A percentile compares a stretch with the other conserved stretches of the same genome.
Conservation (phyloP, 805 yeast genomes). For the Kluyveromyces aestuarii region DNA sequence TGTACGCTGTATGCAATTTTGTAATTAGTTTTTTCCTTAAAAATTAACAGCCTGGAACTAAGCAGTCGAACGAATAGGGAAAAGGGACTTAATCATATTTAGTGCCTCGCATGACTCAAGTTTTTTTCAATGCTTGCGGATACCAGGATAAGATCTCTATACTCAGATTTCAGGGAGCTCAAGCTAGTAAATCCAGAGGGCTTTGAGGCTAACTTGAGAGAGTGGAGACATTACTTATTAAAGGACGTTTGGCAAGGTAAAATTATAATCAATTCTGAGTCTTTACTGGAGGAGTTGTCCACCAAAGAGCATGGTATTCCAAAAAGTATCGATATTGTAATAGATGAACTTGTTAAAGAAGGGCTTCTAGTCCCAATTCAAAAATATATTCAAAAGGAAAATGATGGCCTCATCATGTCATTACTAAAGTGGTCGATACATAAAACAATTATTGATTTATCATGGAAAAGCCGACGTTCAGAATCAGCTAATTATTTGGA, state of each 20-base stretch:
- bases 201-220: slow-evolving; percentile 30
- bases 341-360: slow-evolving; percentile 25
- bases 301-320: slow-evolving; percentile 29
- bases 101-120: not conserved
- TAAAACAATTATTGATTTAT: not conserved
- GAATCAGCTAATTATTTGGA: slow-evolving; percentile 13
- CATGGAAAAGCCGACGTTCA: slow-evolving; percentile 10
- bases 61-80: too few relatives aligned
- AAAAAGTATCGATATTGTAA: slow-evolving; percentile 27
- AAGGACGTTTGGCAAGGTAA: slow-evolving; percentile 5
- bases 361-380: slow-evolving; percentile 23
- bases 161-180: slow-evolving; percentile 31
- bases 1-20: not conserved
- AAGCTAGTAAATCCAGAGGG: slow-evolving; percentile 34
- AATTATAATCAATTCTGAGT: slow-evolving; percentile 19
- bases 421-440: slow-evolving; percentile 5
- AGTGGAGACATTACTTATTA: slow-evolving; percentile 30
- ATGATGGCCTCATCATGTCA: not conserved
- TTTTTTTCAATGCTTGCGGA: slow-evolving; percentile 12
- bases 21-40: not conserved
- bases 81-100: too few relatives aligned
- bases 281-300: slow-evolving; percentile 20
- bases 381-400: slow-evolving; percentile 14
- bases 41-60: too few relatives aligned
- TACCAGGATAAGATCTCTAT: slow-evolving; percentile 32